These are phyloP conservation scores for Boletus rufocinnamomeus DNA, from an alignment of 768 basidiomycete genomes.

Conservation along the genomic window DNA sequence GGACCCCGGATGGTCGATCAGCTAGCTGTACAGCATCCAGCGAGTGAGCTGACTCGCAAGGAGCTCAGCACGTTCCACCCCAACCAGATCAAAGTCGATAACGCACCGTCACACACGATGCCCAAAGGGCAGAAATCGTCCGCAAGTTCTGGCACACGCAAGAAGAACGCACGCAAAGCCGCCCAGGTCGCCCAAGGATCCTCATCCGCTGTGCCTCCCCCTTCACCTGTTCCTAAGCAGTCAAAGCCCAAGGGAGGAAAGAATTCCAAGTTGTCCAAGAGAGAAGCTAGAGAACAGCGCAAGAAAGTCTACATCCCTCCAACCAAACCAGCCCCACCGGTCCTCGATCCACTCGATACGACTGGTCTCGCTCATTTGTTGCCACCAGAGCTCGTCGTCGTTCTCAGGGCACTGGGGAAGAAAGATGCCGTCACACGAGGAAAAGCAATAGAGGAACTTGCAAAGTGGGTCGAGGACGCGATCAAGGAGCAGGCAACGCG, in stretches of 20 bases:
- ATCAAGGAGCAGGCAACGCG: conserved; percentile 45
- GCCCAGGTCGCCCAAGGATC: conserved; percentile 33
- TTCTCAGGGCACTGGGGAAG: conserved; percentile 81
- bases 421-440: conserved; percentile 85
- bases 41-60: not conserved
- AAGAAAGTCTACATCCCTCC: conserved; percentile 89
- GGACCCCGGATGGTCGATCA: not conserved
- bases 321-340: conserved; percentile 68
- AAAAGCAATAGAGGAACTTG: conserved; percentile 83
- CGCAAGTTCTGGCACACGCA: conserved; percentile 82
- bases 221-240: conserved; percentile 41
- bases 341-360: conserved; percentile 85
- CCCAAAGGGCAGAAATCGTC: conserved; percentile 65
- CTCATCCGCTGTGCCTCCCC: conserved; percentile 26
- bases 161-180: conserved; percentile 87
- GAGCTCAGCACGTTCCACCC: not conserved
- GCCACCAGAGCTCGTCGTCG: conserved; percentile 80
- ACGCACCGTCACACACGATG: conserved; percentile 32
- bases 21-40: not conserved
- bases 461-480: conserved; percentile 63
- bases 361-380: conserved; percentile 73
- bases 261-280: conserved; percentile 44
- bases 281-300: conserved; percentile 65
- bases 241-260: conserved; percentile 53
- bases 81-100: conserved; percentile 11